Evolutionary conservation across 2,329 filamentous ascomycete species (phyloP).

Genomic region (Exophiala alcalophila): DNA sequence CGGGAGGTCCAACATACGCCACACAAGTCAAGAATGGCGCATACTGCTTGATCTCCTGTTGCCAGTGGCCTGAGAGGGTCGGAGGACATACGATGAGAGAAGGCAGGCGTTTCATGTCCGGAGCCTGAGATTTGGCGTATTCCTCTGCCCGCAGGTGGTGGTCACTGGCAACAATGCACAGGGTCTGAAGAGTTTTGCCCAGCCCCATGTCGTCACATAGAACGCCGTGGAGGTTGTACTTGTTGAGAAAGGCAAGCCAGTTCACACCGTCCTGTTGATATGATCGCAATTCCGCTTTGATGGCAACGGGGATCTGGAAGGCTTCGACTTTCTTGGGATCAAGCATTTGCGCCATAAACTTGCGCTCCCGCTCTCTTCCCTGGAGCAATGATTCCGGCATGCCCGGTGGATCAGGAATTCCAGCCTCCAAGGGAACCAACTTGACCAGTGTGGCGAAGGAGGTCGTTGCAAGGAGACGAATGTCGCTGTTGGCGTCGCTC

Average conservation of each 20-base stretch:
- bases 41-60: slow-evolving; percentile 94
- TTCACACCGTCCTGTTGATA: slow-evolving; percentile 99
- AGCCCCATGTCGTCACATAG: slow-evolving; percentile 99
- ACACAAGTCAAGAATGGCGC: slow-evolving; percentile 88
- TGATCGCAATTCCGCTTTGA: slow-evolving; percentile 92
- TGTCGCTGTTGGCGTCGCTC: slow-evolving; percentile 97
- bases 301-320: slow-evolving; percentile 90
- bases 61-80: slow-evolving; percentile 95
- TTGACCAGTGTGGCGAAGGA: slow-evolving; percentile 97
- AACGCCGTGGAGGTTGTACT: slow-evolving; percentile 95
- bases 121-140: slow-evolving; percentile 74
- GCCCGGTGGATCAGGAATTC: slow-evolving; percentile 93
- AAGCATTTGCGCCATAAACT: slow-evolving; percentile 93
- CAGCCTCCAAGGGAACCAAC: slow-evolving; percentile 91
- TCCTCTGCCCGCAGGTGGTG: slow-evolving; percentile 92
- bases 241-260: slow-evolving; percentile 97
- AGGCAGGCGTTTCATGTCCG: slow-evolving; percentile 75
- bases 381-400: slow-evolving; percentile 83
- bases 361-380: slow-evolving; percentile 88
- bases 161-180: slow-evolving; percentile 97
- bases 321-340: slow-evolving; percentile 95
- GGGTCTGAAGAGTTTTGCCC: slow-evolving; percentile 92
- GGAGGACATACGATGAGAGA: slow-evolving; percentile 95
- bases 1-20: slow-evolving; percentile 85
- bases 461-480: slow-evolving; percentile 89